phyloP scores from a whole-genome alignment of 2,329 filamentous ascomycete species.

The Teratosphaeria zuluensis region DNA sequence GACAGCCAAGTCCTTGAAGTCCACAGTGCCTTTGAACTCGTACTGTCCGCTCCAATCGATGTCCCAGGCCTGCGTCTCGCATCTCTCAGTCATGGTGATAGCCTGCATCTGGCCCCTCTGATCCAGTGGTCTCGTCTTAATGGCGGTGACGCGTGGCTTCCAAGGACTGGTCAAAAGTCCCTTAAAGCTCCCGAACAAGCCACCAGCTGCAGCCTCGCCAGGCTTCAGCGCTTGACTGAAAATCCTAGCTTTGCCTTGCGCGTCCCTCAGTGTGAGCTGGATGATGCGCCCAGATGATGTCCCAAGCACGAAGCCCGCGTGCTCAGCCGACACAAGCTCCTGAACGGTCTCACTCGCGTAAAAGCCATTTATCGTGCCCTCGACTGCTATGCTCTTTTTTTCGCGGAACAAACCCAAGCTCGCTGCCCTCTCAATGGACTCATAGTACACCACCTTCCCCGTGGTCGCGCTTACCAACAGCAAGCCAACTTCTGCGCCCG shows the following conservation, averaged over 20 bases:
- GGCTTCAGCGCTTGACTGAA: conserved; percentile 66
- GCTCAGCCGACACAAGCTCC: conserved; percentile 74
- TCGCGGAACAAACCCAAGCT: conserved; percentile 76
- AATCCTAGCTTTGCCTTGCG: conserved; percentile 75
- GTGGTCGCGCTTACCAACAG: conserved; percentile 75
- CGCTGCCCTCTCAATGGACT: conserved; percentile 81
- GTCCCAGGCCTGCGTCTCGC: conserved; percentile 75
- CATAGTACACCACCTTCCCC: conserved; percentile 88
- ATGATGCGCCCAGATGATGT: conserved; percentile 80
- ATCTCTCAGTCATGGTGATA: conserved; percentile 67
- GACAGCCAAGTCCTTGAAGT: conserved; percentile 57
- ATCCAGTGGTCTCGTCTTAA: conserved; percentile 61
- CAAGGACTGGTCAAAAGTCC: conserved; percentile 62
- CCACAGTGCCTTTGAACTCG: conserved; percentile 60
- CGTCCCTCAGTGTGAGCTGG: conserved; percentile 76
- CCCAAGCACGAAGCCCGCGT: conserved; percentile 73
- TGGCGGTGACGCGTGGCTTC: conserved; percentile 69
- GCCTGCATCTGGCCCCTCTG: conserved; percentile 77
- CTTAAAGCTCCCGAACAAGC: conserved; percentile 62
- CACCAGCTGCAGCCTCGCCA: conserved; percentile 46
- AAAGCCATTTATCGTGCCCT: conserved; percentile 62
- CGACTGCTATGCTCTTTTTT: conserved; percentile 62
- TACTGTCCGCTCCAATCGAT: conserved; percentile 81
- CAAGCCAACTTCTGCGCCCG: conserved; percentile 66
- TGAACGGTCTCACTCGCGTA: conserved; percentile 68